Conservation (phyloP, 148 eudicot species). For the Polygonum aviculare region DNA sequence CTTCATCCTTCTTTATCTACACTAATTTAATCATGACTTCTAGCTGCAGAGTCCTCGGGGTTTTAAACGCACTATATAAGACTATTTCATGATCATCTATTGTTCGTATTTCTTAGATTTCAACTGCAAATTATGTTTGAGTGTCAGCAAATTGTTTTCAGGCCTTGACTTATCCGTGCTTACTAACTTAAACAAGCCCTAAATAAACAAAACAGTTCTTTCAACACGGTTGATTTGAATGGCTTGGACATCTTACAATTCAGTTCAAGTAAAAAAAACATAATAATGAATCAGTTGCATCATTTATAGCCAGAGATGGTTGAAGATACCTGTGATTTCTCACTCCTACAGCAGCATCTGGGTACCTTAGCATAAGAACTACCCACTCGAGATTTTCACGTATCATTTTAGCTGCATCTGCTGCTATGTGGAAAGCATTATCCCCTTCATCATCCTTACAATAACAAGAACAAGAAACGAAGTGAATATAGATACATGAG, state of each 20-base stretch:
- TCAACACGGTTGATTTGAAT: neutral
- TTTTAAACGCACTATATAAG: neutral
- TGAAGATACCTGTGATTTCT: slow-evolving; percentile 67
- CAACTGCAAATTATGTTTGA: neutral
- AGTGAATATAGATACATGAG: neutral
- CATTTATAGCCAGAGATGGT: neutral
- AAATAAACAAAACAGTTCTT: neutral
- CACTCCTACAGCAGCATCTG: slow-evolving; percentile 74
- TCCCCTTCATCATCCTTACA: slow-evolving; percentile 97
- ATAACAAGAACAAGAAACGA: neutral
- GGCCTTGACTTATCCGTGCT: neutral
- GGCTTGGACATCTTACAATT: neutral
- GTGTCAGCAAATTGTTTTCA: neutral
- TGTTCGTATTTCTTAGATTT: neutral
- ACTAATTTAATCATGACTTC: neutral
- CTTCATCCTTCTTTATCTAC: neutral
- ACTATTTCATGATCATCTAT: neutral
- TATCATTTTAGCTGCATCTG: slow-evolving; percentile 94
- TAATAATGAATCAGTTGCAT: neutral
- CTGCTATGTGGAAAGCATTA: slow-evolving; percentile 98
- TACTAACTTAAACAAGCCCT: neutral
- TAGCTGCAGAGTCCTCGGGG: neutral
- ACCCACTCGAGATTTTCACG: slow-evolving; percentile 97
- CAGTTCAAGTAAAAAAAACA: neutral
- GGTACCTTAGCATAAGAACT: slow-evolving; percentile 73